Conservation (phyloP, 106 monocot genomes). For the Acorus calamus region DNA sequence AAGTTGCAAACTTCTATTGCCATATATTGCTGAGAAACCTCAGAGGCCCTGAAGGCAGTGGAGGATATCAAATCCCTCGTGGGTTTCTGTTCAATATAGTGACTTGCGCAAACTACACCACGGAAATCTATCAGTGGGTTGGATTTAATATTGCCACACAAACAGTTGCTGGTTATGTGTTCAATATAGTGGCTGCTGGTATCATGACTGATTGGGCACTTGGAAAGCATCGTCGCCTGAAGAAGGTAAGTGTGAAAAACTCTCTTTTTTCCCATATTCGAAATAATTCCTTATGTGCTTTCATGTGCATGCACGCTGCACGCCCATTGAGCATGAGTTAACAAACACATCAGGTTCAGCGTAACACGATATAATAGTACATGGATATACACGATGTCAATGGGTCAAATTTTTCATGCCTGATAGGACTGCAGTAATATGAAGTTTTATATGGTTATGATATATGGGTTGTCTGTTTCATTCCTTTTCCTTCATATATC, state of each 20-base stretch:
- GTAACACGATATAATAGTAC: too few relatives aligned
- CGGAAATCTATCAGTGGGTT: slow-evolving; percentile 93
- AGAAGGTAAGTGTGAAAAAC: slow-evolving; percentile 35
- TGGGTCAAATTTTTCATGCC: too few relatives aligned
- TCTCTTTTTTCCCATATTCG: too few relatives aligned
- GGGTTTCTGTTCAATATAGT: slow-evolving; percentile 81
- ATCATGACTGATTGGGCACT: slow-evolving; percentile 86
- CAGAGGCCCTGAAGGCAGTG: slow-evolving; percentile 51
- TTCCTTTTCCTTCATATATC: too few relatives aligned
- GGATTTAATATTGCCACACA: slow-evolving; percentile 87
- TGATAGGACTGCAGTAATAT: too few relatives aligned
- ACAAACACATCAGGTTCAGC: too few relatives aligned
- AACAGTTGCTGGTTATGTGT: slow-evolving; percentile 75
- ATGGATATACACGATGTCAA: too few relatives aligned
- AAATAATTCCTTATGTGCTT: too few relatives aligned
- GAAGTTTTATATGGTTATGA: too few relatives aligned
- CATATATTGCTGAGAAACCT: slow-evolving; percentile 73
- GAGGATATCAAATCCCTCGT: slow-evolving; percentile 68
- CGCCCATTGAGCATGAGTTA: too few relatives aligned
- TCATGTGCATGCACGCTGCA: too few relatives aligned
- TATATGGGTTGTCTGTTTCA: too few relatives aligned
- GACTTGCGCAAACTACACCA: slow-evolving; percentile 79
- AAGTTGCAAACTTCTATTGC: slow-evolving; percentile 76
- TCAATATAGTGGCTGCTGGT: slow-evolving; percentile 55
- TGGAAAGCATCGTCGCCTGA: slow-evolving; percentile 61